phyloP scores from a whole-genome alignment of 1,284 basidiomycete genomes.

The Golubevia pallescens region DNA sequence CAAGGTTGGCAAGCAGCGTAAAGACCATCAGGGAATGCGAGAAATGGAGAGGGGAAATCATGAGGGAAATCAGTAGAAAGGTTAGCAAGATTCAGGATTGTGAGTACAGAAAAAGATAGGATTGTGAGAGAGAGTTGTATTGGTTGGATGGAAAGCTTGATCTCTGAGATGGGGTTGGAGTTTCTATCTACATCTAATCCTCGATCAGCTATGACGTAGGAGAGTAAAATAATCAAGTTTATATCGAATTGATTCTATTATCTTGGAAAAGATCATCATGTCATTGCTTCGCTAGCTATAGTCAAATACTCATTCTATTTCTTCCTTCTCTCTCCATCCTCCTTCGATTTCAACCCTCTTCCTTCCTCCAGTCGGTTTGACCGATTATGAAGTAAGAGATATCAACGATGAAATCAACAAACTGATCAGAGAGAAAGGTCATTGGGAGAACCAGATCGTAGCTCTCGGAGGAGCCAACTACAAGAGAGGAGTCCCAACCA shows the following conservation, averaged over 20 bases:
- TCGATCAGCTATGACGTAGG: constrained; percentile 8
- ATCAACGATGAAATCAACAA: constrained; percentile 98
- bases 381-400: constrained; percentile 94
- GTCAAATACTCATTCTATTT: neutral
- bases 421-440: constrained; percentile 88
- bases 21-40: constrained; percentile 92
- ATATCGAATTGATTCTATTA: constrained; percentile 7
- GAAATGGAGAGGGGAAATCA: constrained; percentile 90
- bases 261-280: constrained; percentile 1
- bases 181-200: constrained; percentile 1
- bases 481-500: constrained; percentile 79
- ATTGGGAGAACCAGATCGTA: constrained; percentile 98
- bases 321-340: constrained; percentile 5
- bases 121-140: neutral
- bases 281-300: neutral
- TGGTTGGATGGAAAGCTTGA: too few relatives aligned
- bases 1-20: constrained; percentile 86
- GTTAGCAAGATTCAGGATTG: constrained; percentile 97
- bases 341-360: constrained; percentile 5
- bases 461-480: constrained; percentile 96
- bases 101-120: constrained; percentile 66
- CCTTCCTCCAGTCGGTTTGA: constrained; percentile 75
- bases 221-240: constrained; percentile 2
- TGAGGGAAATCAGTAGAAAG: constrained; percentile 91
- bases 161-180: constrained; percentile 3